Percentiles rank a stretch among this genome's conserved stretches.
Conservation (phyloP, 179 eudicot genomes). For the Corrigiola litoralis region DNA sequence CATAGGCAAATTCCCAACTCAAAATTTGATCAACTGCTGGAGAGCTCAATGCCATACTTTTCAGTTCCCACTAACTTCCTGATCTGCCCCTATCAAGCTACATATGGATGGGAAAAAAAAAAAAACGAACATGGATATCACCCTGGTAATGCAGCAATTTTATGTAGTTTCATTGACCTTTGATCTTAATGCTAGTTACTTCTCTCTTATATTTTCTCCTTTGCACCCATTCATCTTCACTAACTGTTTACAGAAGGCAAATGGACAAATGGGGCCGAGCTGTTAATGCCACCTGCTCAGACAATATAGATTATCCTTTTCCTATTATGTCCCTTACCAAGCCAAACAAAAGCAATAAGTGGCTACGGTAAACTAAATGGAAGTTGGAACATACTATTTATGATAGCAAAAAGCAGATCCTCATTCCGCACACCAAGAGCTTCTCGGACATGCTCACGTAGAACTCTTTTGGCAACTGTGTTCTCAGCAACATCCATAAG, state of each 20-base stretch:
- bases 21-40: neutral
- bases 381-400: conserved; percentile 60
- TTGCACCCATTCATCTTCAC: neutral
- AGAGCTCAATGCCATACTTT: neutral
- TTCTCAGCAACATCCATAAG: conserved; percentile 89
- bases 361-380: neutral
- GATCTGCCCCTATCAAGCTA: neutral
- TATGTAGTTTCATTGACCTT: neutral
- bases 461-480: conserved; percentile 79
- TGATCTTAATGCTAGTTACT: neutral
- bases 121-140: neutral
- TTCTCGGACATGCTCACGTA: conserved; percentile 90
- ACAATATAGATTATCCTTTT: neutral
- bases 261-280: neutral
- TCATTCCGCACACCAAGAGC: conserved; percentile 85
- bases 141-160: neutral
- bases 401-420: conserved; percentile 72
- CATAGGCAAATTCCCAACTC: neutral
- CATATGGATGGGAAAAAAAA: neutral
- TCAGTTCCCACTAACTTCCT: neutral
- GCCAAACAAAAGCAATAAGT: neutral
- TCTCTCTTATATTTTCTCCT: neutral
- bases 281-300: neutral
- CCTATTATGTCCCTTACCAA: neutral
- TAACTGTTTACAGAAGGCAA: neutral